A percentile compares a stretch with the other conserved stretches of the same genome.
Evolutionary conservation across 177 flowering plant genomes (phyloP).

Genomic region (Vitis hybrid): DNA sequence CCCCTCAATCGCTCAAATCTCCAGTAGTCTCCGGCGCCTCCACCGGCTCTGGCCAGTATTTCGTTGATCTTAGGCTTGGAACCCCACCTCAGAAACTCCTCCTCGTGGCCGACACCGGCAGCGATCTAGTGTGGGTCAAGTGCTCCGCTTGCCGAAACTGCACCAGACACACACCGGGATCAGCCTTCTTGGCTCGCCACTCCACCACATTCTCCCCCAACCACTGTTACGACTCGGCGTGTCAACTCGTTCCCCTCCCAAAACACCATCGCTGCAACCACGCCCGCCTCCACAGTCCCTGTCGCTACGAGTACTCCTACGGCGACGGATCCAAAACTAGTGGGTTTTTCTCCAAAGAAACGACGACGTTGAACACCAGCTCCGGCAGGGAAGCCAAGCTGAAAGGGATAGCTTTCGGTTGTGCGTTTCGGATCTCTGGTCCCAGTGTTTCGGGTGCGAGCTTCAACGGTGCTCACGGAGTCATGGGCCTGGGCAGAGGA

Average conservation of each 20-base stretch:
- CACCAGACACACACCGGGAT: constrained; percentile 29
- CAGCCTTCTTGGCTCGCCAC: constrained; percentile 53
- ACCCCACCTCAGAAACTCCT: constrained; percentile 70
- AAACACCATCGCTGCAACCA: constrained; percentile 40
- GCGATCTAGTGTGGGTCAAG: constrained; percentile 75
- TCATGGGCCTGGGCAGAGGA: constrained; percentile 80
- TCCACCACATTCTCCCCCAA: constrained; percentile 57
- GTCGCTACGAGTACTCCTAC: constrained; percentile 62
- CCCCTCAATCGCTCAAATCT: constrained; percentile 18
- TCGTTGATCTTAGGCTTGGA: constrained; percentile 59
- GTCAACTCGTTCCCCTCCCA: constrained; percentile 54
- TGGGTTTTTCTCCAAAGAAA: constrained; percentile 68
- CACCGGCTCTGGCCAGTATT: constrained; percentile 73
- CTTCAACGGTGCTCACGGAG: constrained; percentile 67
- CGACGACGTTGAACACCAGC: constrained; percentile 50
- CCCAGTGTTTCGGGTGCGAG: constrained; percentile 47
- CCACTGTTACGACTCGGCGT: constrained; percentile 55
- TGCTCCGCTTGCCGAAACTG: constrained; percentile 73
- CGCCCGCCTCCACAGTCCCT: constrained; percentile 58
- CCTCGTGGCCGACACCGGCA: constrained; percentile 78
- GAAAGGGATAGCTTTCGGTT: constrained; percentile 49
- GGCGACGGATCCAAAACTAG: constrained; percentile 54
- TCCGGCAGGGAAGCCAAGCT: constrained; percentile 29
- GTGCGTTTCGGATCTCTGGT: constrained; percentile 63
- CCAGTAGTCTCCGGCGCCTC: constrained; percentile 72